Conservation (phyloP, 2,329 filamentous ascomycete species). For the Botrytis fragariae region DNA sequence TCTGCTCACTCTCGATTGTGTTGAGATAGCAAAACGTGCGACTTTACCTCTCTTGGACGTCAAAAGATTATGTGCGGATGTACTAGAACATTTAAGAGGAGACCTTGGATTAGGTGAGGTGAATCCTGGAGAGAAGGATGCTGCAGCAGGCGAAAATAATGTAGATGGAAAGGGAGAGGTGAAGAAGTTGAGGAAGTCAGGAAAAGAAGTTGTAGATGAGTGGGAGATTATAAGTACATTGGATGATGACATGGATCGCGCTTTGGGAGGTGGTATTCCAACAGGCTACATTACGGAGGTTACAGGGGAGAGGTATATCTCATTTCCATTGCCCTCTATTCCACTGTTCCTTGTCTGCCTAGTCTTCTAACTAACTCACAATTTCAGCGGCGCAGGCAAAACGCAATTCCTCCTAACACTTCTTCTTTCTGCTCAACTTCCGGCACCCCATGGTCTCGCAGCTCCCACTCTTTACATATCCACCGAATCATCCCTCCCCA, state of each 20-base stretch:
- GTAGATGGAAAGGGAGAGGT: background rate
- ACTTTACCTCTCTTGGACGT: slow-evolving; percentile 78
- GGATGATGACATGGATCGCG: slow-evolving; percentile 67
- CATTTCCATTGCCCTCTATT: background rate
- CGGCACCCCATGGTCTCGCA: slow-evolving; percentile 65
- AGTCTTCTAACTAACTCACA: slow-evolving; percentile 6
- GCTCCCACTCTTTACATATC: slow-evolving; percentile 83
- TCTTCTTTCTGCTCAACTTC: slow-evolving; percentile 80
- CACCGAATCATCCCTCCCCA: slow-evolving; percentile 83
- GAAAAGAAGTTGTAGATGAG: slow-evolving; percentile 41
- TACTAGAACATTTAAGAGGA: slow-evolving; percentile 65
- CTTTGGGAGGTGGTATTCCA: slow-evolving; percentile 76
- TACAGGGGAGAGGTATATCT: slow-evolving; percentile 74
- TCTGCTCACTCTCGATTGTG: slow-evolving; percentile 77
- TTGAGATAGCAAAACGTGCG: slow-evolving; percentile 82
- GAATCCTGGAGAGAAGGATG: slow-evolving; percentile 13
- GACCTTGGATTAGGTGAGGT: slow-evolving; percentile 43
- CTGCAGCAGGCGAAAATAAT: background rate
- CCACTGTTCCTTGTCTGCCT: background rate
- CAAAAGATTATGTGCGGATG: slow-evolving; percentile 65
- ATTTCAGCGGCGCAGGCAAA: slow-evolving; percentile 76
- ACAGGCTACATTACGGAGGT: slow-evolving; percentile 83
- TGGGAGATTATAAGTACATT: slow-evolving; percentile 74
- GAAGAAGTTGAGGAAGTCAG: slow-evolving; percentile 34
- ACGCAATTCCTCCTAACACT: slow-evolving; percentile 88